phyloP scores from a whole-genome alignment of 2,329 filamentous ascomycete species.

The Xylaria sp. region DNA sequence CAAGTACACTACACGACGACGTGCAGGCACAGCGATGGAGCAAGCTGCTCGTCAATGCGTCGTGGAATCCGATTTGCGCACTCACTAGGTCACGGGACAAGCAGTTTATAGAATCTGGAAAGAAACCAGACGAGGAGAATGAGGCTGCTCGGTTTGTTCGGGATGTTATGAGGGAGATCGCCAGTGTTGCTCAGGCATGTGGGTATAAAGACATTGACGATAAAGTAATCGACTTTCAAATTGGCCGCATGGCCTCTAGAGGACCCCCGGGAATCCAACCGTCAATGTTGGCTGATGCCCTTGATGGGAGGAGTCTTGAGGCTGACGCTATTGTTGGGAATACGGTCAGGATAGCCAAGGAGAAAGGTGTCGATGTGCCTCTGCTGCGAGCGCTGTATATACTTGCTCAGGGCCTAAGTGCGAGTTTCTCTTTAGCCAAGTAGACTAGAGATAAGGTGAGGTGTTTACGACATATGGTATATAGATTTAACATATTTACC shows the following conservation, averaged over 20 bases:
- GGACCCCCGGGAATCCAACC: slow-evolving; percentile 45
- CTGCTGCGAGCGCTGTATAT: slow-evolving; percentile 54
- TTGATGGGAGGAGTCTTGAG: slow-evolving; percentile 45
- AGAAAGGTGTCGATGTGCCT: slow-evolving; percentile 44
- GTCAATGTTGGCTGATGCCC: slow-evolving; percentile 49
- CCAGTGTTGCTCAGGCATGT: slow-evolving; percentile 47
- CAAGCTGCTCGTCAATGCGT: slow-evolving; percentile 65
- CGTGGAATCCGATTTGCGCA: slow-evolving; percentile 67
- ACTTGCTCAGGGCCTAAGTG: slow-evolving; percentile 51
- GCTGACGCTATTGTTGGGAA: slow-evolving; percentile 52
- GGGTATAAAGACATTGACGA: slow-evolving; percentile 48
- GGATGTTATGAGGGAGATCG: slow-evolving; percentile 51
- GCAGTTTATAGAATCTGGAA: slow-evolving; percentile 52
- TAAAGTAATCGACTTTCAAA: slow-evolving; percentile 46
- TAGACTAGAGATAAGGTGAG: slow-evolving; percentile 16
- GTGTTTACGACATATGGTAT: slow-evolving; percentile 2
- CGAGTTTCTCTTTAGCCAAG: slow-evolving; percentile 39
- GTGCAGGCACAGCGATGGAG: slow-evolving; percentile 64
- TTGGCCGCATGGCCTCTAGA: slow-evolving; percentile 38
- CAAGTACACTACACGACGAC: slow-evolving; percentile 56
- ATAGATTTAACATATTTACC: slow-evolving; percentile 5
- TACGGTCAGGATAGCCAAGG: slow-evolving; percentile 44
- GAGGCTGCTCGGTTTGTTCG: slow-evolving; percentile 43
- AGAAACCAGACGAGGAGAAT: slow-evolving; percentile 19
- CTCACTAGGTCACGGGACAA: slow-evolving; percentile 59